Conservation (phyloP, 805 yeast species). For the Saccharomycopsis vini region DNA sequence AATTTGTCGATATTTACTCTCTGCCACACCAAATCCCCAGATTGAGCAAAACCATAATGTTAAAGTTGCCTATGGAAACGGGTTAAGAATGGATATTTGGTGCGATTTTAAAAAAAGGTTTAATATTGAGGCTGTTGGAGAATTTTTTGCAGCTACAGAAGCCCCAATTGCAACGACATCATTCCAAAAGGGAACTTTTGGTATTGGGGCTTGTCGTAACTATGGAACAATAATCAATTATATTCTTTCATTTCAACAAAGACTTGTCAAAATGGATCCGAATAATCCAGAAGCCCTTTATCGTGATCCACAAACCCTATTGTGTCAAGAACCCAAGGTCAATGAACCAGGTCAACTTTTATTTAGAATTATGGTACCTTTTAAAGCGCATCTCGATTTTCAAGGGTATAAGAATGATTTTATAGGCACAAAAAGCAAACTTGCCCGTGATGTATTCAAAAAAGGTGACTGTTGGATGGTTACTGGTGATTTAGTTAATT, state of each 20-base stretch:
- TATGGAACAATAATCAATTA: slow-evolving; percentile 55
- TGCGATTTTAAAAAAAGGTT: slow-evolving; percentile 66
- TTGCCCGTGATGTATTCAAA: slow-evolving; percentile 61
- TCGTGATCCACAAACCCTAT: slow-evolving; percentile 59
- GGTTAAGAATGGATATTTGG: slow-evolving; percentile 88
- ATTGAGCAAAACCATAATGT: slow-evolving; percentile 52
- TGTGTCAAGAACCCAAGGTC: slow-evolving; percentile 42
- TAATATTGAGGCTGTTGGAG: slow-evolving; percentile 68
- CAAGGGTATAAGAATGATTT: slow-evolving; percentile 85
- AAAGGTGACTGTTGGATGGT: slow-evolving; percentile 90
- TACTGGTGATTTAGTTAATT: slow-evolving; percentile 72
- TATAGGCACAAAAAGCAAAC: slow-evolving; percentile 69
- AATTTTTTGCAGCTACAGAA: slow-evolving; percentile 90
- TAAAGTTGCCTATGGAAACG: slow-evolving; percentile 79
- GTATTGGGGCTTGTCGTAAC: slow-evolving; percentile 82
- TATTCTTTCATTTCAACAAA: slow-evolving; percentile 44
- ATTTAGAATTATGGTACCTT: slow-evolving; percentile 59
- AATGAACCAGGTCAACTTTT: slow-evolving; percentile 83
- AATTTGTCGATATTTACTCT: slow-evolving; percentile 76
- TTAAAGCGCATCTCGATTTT: slow-evolving; percentile 63
- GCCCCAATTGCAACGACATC: slow-evolving; percentile 83
- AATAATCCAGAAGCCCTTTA: slow-evolving; percentile 65
- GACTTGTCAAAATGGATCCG: slow-evolving; percentile 66
- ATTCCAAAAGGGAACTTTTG: slow-evolving; percentile 67
- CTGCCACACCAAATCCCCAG: slow-evolving; percentile 55